These are phyloP conservation scores for Tubosaeta sp. DNA, from an alignment of 768 basidiomycete species.

Conservation along the genomic window DNA sequence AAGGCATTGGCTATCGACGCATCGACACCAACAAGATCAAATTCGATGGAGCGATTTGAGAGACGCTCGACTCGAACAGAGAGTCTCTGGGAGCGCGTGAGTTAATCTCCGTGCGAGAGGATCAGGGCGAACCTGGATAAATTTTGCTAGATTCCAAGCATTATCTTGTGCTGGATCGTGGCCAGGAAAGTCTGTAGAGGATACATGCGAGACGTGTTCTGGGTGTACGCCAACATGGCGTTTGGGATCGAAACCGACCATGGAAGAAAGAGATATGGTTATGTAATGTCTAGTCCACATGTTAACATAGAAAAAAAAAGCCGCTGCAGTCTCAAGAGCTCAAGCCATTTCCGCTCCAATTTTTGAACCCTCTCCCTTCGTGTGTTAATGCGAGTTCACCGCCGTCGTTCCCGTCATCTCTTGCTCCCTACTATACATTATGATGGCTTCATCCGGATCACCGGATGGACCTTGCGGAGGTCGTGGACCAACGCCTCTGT, in stretches of 20 bases:
- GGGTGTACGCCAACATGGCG: slow-evolving; percentile 64
- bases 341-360: not conserved
- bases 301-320: no score
- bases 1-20: slow-evolving; percentile 95
- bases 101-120: no score
- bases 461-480: not conserved
- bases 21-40: slow-evolving; percentile 94
- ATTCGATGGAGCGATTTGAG: slow-evolving; percentile 83
- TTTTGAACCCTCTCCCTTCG: not conserved
- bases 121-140: slow-evolving; percentile 67
- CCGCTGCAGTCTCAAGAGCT: no score
- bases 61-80: slow-evolving; percentile 71
- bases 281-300: slow-evolving; percentile 11
- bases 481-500: not conserved
- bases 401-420: not conserved
- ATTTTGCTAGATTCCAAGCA: slow-evolving; percentile 73
- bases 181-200: slow-evolving; percentile 88
- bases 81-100: slow-evolving; percentile 49
- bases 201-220: slow-evolving; percentile 74
- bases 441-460: not conserved
- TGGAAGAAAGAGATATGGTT: slow-evolving; percentile 9
- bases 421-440: not conserved
- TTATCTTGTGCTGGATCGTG: slow-evolving; percentile 83
- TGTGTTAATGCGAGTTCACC: not conserved
- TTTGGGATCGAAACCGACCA: slow-evolving; percentile 34